Evolutionary conservation across 2,329 filamentous ascomycete species (phyloP), one percentile per base, ranked within the genome.

Genomic region (Exophiala viscosa): DNA sequence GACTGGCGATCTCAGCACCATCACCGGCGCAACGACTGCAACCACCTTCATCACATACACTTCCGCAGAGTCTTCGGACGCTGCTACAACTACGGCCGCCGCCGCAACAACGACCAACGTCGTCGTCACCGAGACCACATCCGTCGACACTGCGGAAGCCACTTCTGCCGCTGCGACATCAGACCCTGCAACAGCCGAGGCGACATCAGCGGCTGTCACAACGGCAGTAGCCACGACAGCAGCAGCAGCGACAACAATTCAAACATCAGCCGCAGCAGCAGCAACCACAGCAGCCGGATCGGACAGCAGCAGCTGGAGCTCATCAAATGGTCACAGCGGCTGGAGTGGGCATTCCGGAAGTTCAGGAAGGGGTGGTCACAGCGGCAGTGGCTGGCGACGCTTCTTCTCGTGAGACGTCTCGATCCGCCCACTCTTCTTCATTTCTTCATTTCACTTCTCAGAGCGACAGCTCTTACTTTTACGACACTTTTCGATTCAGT

Each of bases 11-110:
- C 13, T 45, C 42, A 32, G 15, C 20, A 45, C 23, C 5, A 28
- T 28, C 23, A 28, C 18, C 5, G 14, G 10, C 4, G 23, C 50
- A 3, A 18, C 43, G 28, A 17, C 46, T 9, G 28, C 46, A 34
- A 44, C 45, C 23, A 45, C 48, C 1, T 44, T 48, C 33, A 17
- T 44, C 31, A 45, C 50, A 8, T 3, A 35, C 23, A 45, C 35
- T 5, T 45, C 44, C n/a, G 45, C 41, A 8, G 11, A 34, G 6
- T 20, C 45, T 15, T 13, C 35, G 33, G 14, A 7, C 14, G 15
- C 50, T 23, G 9, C 17, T 20, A 7, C 14, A 42, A 8, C 39
- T 28, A 5, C 23, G n/a, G n/a, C n/a, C 23, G 23, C 23, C 23
- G 45, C 17, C 32, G 45, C 32, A 39, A n/a, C 18, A 28, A 23